Conservation (phyloP, 2,329 filamentous ascomycete species). For the Alternaria alternata region DNA sequence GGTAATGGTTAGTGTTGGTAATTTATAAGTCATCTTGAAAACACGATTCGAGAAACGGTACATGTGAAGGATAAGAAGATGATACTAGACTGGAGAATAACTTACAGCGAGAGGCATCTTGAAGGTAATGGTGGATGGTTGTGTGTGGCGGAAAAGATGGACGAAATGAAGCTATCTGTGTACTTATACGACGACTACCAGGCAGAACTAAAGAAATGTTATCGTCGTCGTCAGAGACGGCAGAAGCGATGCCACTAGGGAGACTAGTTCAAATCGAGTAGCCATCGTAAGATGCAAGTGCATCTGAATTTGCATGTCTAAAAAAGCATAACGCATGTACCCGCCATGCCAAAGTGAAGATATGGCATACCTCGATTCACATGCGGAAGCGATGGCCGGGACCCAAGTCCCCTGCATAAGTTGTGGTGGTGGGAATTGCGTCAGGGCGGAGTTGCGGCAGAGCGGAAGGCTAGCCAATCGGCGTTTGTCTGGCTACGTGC, state of each 20-base stretch:
- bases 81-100: not conserved
- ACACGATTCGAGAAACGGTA: not conserved
- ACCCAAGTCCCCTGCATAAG: not conserved
- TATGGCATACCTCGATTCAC: not conserved
- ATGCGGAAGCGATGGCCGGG: not conserved
- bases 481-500: conserved; percentile 19
- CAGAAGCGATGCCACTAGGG: conserved; percentile 11
- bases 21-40: not conserved
- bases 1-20: conserved; percentile 1
- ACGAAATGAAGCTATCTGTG: not conserved
- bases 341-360: not conserved
- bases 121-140: conserved; percentile 24
- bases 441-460: conserved; percentile 15
- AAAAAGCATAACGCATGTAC: not conserved
- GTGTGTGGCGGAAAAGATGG: not conserved
- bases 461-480: conserved; percentile 16
- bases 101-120: conserved; percentile 48
- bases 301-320: not conserved
- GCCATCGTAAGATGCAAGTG: conserved; percentile 8
- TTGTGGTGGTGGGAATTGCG: conserved; percentile 14
- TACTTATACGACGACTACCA: not conserved
- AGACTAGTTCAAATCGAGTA: conserved; percentile 24
- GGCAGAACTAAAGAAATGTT: not conserved
- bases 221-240: conserved; percentile 1
- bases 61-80: not conserved